Evolutionary conservation across 768 basidiomycete genomes (phyloP).

Genomic region (Termitomyces sp.): DNA sequence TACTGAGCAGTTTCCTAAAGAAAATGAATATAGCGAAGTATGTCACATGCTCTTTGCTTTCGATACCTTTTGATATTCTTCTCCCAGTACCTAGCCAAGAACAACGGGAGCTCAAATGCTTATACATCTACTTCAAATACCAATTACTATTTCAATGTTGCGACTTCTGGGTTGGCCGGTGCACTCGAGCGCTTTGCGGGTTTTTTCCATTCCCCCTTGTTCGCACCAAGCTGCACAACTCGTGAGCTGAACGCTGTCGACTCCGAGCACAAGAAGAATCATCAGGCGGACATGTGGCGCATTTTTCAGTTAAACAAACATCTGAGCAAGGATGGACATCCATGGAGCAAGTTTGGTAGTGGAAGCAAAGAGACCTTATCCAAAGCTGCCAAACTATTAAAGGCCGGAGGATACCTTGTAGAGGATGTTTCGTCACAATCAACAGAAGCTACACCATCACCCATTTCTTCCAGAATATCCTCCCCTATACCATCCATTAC

Average conservation of each 20-base stretch:
- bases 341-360: constrained; percentile 89
- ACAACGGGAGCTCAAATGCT: constrained; percentile 85
- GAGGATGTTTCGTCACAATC: constrained; percentile 19
- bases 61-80: constrained; percentile 5
- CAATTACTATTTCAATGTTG: constrained; percentile 78
- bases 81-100: constrained; percentile 67
- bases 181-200: constrained; percentile 74
- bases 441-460: constrained; percentile 32
- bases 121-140: constrained; percentile 91
- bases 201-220: constrained; percentile 94
- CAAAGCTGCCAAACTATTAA: constrained; percentile 51
- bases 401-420: constrained; percentile 39
- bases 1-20: constrained; percentile 77
- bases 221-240: constrained; percentile 76
- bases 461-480: constrained; percentile 46
- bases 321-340: constrained; percentile 71
- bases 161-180: constrained; percentile 53
- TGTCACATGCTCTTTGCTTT: constrained; percentile 4
- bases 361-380: constrained; percentile 75
- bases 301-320: constrained; percentile 92
- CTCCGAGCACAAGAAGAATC: constrained; percentile 96
- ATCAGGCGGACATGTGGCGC: constrained; percentile 87
- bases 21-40: constrained; percentile 93
- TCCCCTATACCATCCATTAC: constrained; percentile 56
- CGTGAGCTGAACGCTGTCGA: constrained; percentile 95